Conservation (phyloP, 805 yeast species). For the Torulaspora delbrueckii region DNA sequence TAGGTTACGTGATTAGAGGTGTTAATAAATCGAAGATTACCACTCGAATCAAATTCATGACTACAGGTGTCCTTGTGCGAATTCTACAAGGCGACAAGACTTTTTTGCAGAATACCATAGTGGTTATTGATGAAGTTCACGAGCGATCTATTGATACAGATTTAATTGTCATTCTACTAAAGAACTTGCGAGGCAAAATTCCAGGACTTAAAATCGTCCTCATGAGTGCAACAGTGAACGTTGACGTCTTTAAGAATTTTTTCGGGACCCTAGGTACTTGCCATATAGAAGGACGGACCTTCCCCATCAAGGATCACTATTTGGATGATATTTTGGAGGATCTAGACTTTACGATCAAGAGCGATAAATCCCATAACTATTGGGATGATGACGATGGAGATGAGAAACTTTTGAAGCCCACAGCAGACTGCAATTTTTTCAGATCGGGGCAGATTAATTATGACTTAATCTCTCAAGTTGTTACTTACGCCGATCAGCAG, state of each 20-base stretch:
- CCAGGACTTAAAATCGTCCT: slow-evolving; percentile 62
- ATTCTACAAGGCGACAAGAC: slow-evolving; percentile 57
- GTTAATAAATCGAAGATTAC: slow-evolving; percentile 57
- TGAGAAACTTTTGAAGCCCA: slow-evolving; percentile 48
- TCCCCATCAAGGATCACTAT: slow-evolving; percentile 76
- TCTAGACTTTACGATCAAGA: slow-evolving; percentile 51
- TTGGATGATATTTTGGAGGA: slow-evolving; percentile 60
- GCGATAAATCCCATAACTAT: slow-evolving; percentile 17
- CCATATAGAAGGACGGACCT: slow-evolving; percentile 90
- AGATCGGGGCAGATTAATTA: slow-evolving; percentile 66
- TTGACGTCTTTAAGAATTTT: slow-evolving; percentile 58
- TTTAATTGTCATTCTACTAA: slow-evolving; percentile 71
- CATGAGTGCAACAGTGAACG: slow-evolving; percentile 93
- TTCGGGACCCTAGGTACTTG: slow-evolving; percentile 58
- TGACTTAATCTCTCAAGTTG: slow-evolving; percentile 58
- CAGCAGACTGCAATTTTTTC: slow-evolving; percentile 62
- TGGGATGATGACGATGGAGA: slow-evolving; percentile 23
- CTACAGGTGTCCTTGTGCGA: slow-evolving; percentile 86
- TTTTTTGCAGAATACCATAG: slow-evolving; percentile 52
- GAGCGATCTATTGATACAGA: slow-evolving; percentile 92
- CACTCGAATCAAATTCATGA: slow-evolving; percentile 81
- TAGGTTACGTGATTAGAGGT: slow-evolving; percentile 88
- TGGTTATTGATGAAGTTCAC: slow-evolving; percentile 94
- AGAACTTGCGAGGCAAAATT: slow-evolving; percentile 45
- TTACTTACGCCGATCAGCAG: slow-evolving; percentile 47